Base-by-base conservation (phyloP, 371 early-diverging fungal genomes). In the Chytridiales sp. region DNA sequence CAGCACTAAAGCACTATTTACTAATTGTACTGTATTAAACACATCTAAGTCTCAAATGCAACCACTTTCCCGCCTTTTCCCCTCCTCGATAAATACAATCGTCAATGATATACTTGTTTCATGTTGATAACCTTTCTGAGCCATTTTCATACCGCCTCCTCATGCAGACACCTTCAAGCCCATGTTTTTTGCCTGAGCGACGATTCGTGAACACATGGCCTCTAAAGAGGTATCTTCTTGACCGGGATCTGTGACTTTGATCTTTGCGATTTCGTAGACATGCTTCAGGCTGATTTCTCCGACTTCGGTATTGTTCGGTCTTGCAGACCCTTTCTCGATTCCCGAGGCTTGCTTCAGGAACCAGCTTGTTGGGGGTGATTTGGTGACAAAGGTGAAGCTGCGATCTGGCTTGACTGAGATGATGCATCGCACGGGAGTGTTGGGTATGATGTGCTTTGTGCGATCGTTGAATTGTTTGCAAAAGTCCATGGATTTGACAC, bases 401-500 rank as follows among this genome's bases (percentile, higher is more conserved):
- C 90, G 85, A 73, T 95, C 95, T 51, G 95, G 88, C 55, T 92
- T 89, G 67, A 96, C 87, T 43, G 81, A 83, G 66, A 97, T 90
- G 31, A 85, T 76, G 21, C 88, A 87, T 1, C 93, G 91, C 41
- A 94, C 79, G 32, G 96, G 98, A 32, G 92, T 90, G 36, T 87
- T 89, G 36, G 82, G 73, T n/a, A 82, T 77, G 69, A 86, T 81
- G 54, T 72, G 57, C 63, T 92, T 94, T 56, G 98, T 95, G 46
- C 87, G 87, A 74, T 94, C 97, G 80, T 97, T 98, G 82, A 98
- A 98, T 70, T 88, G 90, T 75, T 95, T 95, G 81, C 94, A 94
- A 72, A 98, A 98, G 71, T 98, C 98, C 82, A 97, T 95, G n/a
- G 94, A 85, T 73, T 96, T 97, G 50, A 98, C 89, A 72, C 98